Base-by-base conservation (phyloP, 2,329 filamentous ascomycete genomes). In the Aspergillus alliaceus region DNA sequence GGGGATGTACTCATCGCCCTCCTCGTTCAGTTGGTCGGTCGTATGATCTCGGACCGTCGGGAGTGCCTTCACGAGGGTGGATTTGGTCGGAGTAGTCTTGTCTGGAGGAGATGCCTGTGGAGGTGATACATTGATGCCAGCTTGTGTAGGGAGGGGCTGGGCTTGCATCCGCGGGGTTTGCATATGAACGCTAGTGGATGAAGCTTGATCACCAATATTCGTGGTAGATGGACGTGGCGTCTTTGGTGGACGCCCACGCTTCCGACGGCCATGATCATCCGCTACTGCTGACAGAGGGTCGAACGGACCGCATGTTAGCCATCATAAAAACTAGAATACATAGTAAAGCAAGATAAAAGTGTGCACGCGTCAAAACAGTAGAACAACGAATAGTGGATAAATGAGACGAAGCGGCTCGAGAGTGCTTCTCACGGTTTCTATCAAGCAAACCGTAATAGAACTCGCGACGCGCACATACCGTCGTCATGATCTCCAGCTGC, bases 21-120 rank as follows among this genome's bases (percentile, higher is more conserved):
- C 90, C 27, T 89, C 82, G 52, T 90, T 91, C 29, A 99, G 85
- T 74, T 98, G 93, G 72, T 98, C 93, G 15, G 93, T 98, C 2
- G 95, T 99, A 74, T 99, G 95, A 70, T 99, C 95, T 75, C 95
- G 84, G 14, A 98, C 95, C 4, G 95, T 98, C 2, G 95, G 95
- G 42, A 99, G 82, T 1, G 95, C 95, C 77, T 99, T 99, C 66
- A 98, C 82, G 8, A 93, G 90, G 9, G 91, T 91, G 4, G 89
- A 83, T 75, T 93, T 95, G 22, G 73, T 64, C 4, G 90, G 86
- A 15, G 92, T 95, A 2, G 88, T 84, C 75, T 93, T 95, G 15
- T 74, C 64, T 2, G 90, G 86, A 29, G 91, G 84, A 14, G 86
- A 86, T 18, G 79, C 74, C 60, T 85, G 90, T 20, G 78, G 76